These are phyloP conservation scores for Lantana camara DNA, from an alignment of 257 asterid genomes.

Conservation along the genomic window DNA sequence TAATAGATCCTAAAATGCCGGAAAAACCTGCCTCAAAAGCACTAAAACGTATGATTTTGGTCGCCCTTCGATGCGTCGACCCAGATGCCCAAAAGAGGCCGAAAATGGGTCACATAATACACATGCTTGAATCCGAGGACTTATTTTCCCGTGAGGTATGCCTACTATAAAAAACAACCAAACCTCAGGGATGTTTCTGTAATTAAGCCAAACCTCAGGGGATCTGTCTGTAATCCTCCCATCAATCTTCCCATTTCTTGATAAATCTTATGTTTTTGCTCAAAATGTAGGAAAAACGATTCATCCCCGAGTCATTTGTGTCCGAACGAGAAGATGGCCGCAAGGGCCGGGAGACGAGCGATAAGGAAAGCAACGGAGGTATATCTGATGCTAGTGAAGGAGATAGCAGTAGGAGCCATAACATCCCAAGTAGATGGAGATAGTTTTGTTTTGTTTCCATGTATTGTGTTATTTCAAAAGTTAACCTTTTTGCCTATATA, in stretches of 20 bases:
- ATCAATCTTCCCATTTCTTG: not conserved
- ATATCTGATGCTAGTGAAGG: conserved; percentile 52
- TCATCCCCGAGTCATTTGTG: conserved; percentile 48
- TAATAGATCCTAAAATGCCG: conserved; percentile 83
- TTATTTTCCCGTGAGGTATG: conserved; percentile 69
- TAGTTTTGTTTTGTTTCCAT: conserved; percentile 24
- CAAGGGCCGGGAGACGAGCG: conserved; percentile 35
- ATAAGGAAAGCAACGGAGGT: conserved; percentile 43
- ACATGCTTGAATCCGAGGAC: conserved; percentile 94
- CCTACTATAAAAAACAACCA: too few relatives aligned
- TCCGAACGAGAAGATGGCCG: conserved; percentile 45
- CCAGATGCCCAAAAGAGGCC: conserved; percentile 97
- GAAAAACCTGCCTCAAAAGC: conserved; percentile 77
- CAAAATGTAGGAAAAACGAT: conserved; percentile 56
- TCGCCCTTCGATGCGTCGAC: conserved; percentile 94
- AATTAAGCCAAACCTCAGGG: too few relatives aligned
- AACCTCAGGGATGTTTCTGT: too few relatives aligned
- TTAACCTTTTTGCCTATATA: conserved; percentile 1
- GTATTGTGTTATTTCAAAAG: conserved; percentile 3
- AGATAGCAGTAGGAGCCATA: conserved; percentile 47
- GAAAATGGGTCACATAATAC: conserved; percentile 88
- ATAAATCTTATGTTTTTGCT: not conserved
- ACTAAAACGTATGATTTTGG: conserved; percentile 81
- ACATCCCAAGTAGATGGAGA: conserved; percentile 42
- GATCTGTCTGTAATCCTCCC: too few relatives aligned